Percentiles rank a stretch among this genome's conserved stretches.
Evolutionary conservation across 2,329 filamentous ascomycete species (phyloP).

Genomic region (Aspergillus quadrilineatus): DNA sequence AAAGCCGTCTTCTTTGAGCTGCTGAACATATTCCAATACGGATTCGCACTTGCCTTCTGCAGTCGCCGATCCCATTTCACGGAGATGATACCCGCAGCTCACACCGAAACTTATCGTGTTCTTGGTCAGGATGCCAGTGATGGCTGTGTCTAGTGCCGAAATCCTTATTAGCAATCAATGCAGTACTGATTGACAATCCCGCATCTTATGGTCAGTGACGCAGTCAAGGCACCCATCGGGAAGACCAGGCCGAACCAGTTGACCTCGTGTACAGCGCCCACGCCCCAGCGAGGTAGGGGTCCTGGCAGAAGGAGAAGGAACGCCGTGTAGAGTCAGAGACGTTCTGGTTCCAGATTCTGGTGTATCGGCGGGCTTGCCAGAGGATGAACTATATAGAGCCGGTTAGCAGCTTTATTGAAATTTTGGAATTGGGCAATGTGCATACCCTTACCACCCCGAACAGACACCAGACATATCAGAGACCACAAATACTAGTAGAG

Average conservation of each 20-base stretch:
- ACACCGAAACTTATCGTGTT: not conserved
- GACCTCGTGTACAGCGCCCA: not conserved
- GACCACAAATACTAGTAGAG: not conserved
- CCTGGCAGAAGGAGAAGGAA: not conserved
- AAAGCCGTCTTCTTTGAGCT: not conserved
- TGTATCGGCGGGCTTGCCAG: not conserved
- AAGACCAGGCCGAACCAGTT: not conserved
- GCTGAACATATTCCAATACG: not conserved
- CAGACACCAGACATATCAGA: not conserved
- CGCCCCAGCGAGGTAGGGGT: not conserved
- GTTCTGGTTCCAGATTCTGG: not conserved
- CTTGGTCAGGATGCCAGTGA: not conserved
- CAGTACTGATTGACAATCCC: not conserved
- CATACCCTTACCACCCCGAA: not conserved
- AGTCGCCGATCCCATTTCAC: not conserved
- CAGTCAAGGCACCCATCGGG: not conserved
- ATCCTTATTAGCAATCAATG: not conserved
- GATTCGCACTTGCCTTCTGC: not conserved
- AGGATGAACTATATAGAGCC: not conserved
- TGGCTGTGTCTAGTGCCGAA: not conserved
- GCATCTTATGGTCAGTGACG: not conserved
- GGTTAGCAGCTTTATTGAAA: not conserved
- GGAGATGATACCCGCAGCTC: not conserved
- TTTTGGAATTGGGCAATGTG: not conserved
- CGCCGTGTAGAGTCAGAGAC: not conserved